Percentiles rank a stretch among this genome's conserved stretches.
phyloP scores from a whole-genome alignment of 495 filamentous ascomycete species.

The Hypoxylon intermedium region DNA sequence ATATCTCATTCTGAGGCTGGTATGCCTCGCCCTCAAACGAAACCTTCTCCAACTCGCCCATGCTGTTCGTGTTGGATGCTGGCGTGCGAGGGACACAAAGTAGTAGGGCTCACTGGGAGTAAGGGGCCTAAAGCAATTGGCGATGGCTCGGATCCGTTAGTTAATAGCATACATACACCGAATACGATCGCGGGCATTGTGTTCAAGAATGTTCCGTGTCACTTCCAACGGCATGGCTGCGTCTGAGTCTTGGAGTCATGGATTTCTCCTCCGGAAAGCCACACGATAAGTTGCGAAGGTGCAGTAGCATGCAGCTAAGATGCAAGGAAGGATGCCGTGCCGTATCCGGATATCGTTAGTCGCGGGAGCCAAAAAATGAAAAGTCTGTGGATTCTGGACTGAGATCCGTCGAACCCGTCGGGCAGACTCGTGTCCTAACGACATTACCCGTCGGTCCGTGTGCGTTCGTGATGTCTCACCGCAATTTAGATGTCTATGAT shows the following conservation, averaged over 20 bases:
- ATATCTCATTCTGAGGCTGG: slow-evolving; percentile 32
- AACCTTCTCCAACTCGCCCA: slow-evolving; percentile 25
- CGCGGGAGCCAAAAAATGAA: neutral
- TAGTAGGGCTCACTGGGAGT: too few species aligned
- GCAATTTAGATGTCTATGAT: slow-evolving; percentile 20
- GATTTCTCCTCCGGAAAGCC: slow-evolving; percentile 5
- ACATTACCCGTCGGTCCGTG: neutral
- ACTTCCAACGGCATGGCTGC: neutral
- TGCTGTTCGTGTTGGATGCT: slow-evolving; percentile 48
- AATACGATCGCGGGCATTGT: neutral
- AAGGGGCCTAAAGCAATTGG: too few species aligned
- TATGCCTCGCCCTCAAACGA: slow-evolving; percentile 27
- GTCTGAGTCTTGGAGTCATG: slow-evolving; percentile 22
- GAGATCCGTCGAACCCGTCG: neutral
- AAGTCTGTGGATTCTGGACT: neutral
- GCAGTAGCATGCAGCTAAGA: slow-evolving; percentile 4
- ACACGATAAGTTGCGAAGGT: neutral
- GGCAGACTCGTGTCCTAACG: too few species aligned
- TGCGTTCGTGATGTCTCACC: neutral
- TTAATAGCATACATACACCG: neutral
- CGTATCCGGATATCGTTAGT: neutral
- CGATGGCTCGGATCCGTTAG: neutral
- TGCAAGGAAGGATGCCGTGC: slow-evolving; percentile 3
- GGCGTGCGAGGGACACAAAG: neutral
- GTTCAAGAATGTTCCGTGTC: slow-evolving; percentile 45